These are phyloP conservation scores for Bipolaris bicolor DNA, from an alignment of 2,329 filamentous ascomycete genomes.

Conservation along the genomic window DNA sequence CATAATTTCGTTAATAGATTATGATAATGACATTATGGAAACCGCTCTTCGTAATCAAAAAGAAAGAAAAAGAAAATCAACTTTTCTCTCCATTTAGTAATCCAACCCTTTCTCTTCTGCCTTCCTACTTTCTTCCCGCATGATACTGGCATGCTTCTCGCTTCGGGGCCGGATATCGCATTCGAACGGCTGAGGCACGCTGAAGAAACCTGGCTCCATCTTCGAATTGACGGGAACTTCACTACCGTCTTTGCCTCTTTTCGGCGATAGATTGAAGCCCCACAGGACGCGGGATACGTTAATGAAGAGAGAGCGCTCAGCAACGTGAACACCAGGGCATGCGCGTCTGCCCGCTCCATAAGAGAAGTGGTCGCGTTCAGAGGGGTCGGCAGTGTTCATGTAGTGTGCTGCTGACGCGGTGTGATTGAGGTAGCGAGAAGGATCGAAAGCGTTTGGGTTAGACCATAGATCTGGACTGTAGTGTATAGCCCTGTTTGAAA, in stretches of 20 bases:
- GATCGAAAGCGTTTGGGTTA: conserved; percentile 42
- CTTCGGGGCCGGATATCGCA: conserved; percentile 39
- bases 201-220: conserved; percentile 43
- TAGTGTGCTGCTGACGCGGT: conserved; percentile 39
- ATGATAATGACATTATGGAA: no score
- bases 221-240: conserved; percentile 32
- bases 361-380: conserved; percentile 45
- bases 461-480: conserved; percentile 34
- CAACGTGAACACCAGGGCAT: conserved; percentile 47
- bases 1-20: no score
- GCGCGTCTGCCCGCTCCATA: conserved; percentile 46
- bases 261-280: conserved; percentile 43
- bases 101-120: conserved; percentile 29
- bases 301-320: conserved; percentile 47
- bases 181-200: conserved; percentile 40
- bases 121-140: conserved; percentile 26
- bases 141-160: conserved; percentile 31
- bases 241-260: conserved; percentile 30
- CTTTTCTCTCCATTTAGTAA: no score
- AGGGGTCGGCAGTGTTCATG: conserved; percentile 39
- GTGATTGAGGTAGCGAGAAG: conserved; percentile 33
- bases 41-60: no score
- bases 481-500: conserved; percentile 40
- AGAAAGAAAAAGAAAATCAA: background rate
- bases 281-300: conserved; percentile 45